These are phyloP conservation scores for Kregervanrija fluxuum DNA, from an alignment of 805 yeast species.

Conservation along the genomic window DNA sequence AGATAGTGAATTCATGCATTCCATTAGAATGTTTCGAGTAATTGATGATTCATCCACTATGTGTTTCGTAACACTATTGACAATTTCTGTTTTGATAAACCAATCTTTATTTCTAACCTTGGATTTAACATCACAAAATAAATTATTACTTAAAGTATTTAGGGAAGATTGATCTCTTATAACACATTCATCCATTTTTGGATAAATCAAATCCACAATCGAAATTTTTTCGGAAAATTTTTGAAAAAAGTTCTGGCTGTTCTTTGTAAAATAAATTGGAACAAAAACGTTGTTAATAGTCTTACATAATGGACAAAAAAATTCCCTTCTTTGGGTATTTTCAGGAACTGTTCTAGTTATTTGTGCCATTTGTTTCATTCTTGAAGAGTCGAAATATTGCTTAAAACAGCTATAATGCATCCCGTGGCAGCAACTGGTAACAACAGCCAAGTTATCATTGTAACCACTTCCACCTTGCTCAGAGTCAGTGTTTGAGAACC, in stretches of 20 bases:
- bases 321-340: conserved; percentile 60
- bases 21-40: conserved; percentile 19
- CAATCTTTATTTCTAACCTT: conserved; percentile 22
- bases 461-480: conserved; percentile 15
- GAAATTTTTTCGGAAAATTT: conserved; percentile 9
- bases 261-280: conserved; percentile 60
- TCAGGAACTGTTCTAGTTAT: conserved; percentile 81
- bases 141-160: conserved; percentile 14
- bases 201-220: conserved; percentile 1
- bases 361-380: conserved; percentile 51
- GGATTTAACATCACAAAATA: conserved; percentile 15
- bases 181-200: conserved; percentile 7
- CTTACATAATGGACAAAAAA: conserved; percentile 86
- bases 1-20: conserved; percentile 17
- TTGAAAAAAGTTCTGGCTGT: conserved; percentile 23
- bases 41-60: conserved; percentile 12
- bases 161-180: conserved; percentile 7
- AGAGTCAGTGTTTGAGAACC: conserved; percentile 40
- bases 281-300: conserved; percentile 77
- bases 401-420: conserved; percentile 78
- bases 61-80: conserved; percentile 7
- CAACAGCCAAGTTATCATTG: conserved; percentile 39
- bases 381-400: conserved; percentile 51
- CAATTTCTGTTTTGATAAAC: conserved; percentile 19
- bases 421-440: conserved; percentile 88